phyloP scores from a whole-genome alignment of 2,329 filamentous ascomycete species.

The Fusarium sp. region DNA sequence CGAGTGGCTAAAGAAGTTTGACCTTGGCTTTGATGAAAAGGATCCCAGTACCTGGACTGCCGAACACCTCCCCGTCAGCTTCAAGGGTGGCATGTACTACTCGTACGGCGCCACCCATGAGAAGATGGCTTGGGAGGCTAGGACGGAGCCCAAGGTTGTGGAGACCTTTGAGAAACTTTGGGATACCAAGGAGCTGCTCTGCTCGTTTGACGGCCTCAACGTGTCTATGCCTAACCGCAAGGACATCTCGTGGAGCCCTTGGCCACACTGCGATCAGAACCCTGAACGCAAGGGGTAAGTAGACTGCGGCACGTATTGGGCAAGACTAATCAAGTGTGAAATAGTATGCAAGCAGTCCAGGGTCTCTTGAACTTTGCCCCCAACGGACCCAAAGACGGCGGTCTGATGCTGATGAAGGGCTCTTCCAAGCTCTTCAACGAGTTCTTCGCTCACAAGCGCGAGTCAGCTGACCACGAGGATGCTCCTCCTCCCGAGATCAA shows the following conservation, averaged over 20 bases:
- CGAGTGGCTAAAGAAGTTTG: constrained; percentile 41
- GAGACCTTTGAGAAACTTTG: constrained; percentile 60
- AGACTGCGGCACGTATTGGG: neutral
- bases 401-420: constrained; percentile 48
- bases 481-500: constrained; percentile 50
- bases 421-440: constrained; percentile 46
- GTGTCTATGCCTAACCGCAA: constrained; percentile 56
- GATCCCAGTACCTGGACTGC: constrained; percentile 35
- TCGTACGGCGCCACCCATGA: constrained; percentile 61
- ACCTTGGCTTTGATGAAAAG: constrained; percentile 39
- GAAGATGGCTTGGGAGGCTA: constrained; percentile 61
- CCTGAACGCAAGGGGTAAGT: constrained; percentile 47
- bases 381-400: constrained; percentile 50
- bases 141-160: constrained; percentile 60
- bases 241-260: constrained; percentile 45
- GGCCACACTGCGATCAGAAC: constrained; percentile 41
- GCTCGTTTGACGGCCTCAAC: constrained; percentile 55
- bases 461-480: constrained; percentile 46
- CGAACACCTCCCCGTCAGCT: constrained; percentile 36
- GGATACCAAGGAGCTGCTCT: constrained; percentile 58
- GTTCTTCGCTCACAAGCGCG: constrained; percentile 51
- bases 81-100: constrained; percentile 60
- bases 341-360: constrained; percentile 59
- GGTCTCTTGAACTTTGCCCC: constrained; percentile 59
- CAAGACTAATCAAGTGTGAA: neutral